Base-by-base conservation (phyloP, 164 flowering plant species). In the Malania oleifera region DNA sequence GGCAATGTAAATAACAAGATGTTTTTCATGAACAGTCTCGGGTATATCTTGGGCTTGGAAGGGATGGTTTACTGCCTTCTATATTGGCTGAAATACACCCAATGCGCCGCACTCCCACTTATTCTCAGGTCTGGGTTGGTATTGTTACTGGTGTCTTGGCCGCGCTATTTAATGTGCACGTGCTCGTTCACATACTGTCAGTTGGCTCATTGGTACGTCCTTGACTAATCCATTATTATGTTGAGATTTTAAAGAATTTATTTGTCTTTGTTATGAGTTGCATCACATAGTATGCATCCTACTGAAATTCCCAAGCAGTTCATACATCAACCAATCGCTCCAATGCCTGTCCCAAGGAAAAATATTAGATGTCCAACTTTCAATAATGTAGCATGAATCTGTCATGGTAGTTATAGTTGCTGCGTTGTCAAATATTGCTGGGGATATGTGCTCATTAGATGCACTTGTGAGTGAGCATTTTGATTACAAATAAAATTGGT, bases 101-200 rank as follows among this genome's bases (percentile, higher is more conserved):
- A 2, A 82, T 55, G 37, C 68, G 71, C 46, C 96, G 77, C 51
- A 91, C 96, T 61, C 99, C 97, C 14, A 50, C 91, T 54, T 80
- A 80, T 69, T 89, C 98, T 62, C 99, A 95, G 72, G 56, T 91
- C 47, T 95, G 97, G 97, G 97, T 82, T 68, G 97, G 99, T 48
- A 47, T 81, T 47, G 82, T 91, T 73, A 93, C 99, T 62, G 67
- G 78, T 22, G 46, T 84, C 57, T 60, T 95, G 86, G 90, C 90
- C 41, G 96, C 93, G 35, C 63, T 89, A 31, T 76, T 95, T 58
- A 82, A 91, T 65, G 91, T 91, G 62, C 84, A 54, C 48, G 65
- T 71, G 38, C 91, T 95, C 45, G 89, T 96, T 7, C 96, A 85
- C 67, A 84, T 87, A 70, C 96, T 87, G 44, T 89, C 99, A 7